Evolutionary conservation across 225 moss, liverwort and hornwort species (phyloP), one percentile per base, ranked within the genome.

Genomic region (Neckera pumila): DNA sequence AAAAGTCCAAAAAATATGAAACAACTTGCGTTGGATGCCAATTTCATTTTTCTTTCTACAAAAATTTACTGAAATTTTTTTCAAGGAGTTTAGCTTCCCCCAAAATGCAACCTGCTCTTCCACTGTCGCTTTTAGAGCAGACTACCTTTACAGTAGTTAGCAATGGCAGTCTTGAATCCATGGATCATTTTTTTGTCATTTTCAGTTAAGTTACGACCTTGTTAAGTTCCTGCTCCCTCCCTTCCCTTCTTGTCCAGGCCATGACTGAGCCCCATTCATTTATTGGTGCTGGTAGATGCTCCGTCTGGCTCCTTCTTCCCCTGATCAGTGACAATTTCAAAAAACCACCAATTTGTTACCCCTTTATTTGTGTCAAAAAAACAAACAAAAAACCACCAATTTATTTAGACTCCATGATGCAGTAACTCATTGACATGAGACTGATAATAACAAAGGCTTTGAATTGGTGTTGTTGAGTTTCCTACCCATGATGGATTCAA

Each of bases 1-100:
- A 1, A 14, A 42, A 8, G 42, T 40, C 5, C 40, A 40, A 26
- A 26, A 71, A 15, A 71, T 8, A 42, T 5, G 16, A 26, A 42
- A 42, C 15, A 0, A 15, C 2, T 9, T 26, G 9, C 9, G 1
- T 5, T 71, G 0, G 3, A 26, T 15, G 15, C 42, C 9, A 42
- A 42, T 27, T 71, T 27, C 9, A 26, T 26, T 26, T 27, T 9
- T 5, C 15, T 16, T 27, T 16, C 5, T 42, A 2, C 3, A 0
- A 15, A 71, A 27, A 14, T 26, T 71, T 27, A 9, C 42, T 3
- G 1, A 42, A 42, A 26, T 26, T 3, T 9, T 4, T 40, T 70
- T 70, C 8, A 0, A 40, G 2, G n/a, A 38, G 14, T 40, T 23
- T 8, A 1, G 14, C 40, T 23, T 14, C 20, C 8, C 8, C 36